Evolutionary conservation across 2,329 filamentous ascomycete species (phyloP), one percentile per base, ranked within the genome.

Genomic region (Malbranchea zuffiana): DNA sequence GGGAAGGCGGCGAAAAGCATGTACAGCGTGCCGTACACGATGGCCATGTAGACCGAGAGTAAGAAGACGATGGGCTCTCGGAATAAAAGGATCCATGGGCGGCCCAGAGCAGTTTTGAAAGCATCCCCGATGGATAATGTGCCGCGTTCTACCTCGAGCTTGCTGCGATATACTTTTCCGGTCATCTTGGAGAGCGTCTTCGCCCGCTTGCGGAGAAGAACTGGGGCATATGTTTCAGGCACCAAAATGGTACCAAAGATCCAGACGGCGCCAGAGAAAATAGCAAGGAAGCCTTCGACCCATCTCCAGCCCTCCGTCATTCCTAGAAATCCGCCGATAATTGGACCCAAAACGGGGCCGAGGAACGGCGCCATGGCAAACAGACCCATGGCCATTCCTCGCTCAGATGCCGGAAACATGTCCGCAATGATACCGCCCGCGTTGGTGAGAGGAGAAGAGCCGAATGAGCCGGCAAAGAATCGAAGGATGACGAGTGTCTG

Each of bases 1-100:
- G 74, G 72, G 54, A 75, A 75, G 8, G 73, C 71, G 12, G 68
- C 67, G 46, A 78, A 76, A 49, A 75, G 64, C 52, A 74, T 62
- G 51, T 73, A 75, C 3, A 74, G 52, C 0, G 68, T 72, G 15
- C 51, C 38, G 29, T 44, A 45, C 7, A 47, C 35, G 47, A 70
- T 76, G 39, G 76, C 75, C 63, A 79, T 71, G 61, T 82, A 83
- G 17, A 82, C 62, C 24, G 71, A 72, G 3, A 75, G 64, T 6
- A 81, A 60, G 7, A 80, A 53, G 16, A 81, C 74, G 44, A 82
- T 83, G 2, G 80, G 80, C 51, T 84, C 80, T 39, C 63, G 62
- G 63, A 83, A 78, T 5, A 84, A 67, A 35, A 84, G 67, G 30
- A 78, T 62, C 75, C 78, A 80, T 1, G 80, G 80, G 3, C 80